phyloP scores from a whole-genome alignment of 208 protist genomes.

The Leishmania turanica region DNA sequence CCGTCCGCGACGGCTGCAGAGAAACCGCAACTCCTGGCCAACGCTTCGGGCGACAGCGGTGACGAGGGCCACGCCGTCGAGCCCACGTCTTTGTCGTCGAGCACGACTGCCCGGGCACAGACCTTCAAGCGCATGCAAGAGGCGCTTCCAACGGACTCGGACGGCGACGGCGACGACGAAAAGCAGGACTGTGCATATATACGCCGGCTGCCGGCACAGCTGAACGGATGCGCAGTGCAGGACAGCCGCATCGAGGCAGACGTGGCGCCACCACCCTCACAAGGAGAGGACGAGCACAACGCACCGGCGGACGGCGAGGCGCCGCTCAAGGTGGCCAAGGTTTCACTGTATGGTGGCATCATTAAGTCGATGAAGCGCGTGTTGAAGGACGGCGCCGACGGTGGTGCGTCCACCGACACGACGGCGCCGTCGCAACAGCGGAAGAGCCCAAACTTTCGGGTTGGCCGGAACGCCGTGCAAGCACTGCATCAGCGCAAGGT shows the following conservation, averaged over 20 bases:
- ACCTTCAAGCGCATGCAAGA: conserved; percentile 33
- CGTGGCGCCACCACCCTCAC: not conserved
- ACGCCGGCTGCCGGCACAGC: conserved; percentile 1
- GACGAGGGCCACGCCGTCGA: conserved; percentile 4
- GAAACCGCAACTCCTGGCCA: not conserved
- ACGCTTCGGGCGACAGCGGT: not conserved
- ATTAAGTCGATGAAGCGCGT: conserved; percentile 55
- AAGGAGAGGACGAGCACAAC: not conserved
- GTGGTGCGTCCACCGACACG: too few relatives aligned
- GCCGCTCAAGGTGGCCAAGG: conserved; percentile 6
- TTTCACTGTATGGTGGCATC: conserved; percentile 46
- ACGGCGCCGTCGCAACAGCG: conserved; percentile 1
- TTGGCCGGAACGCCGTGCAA: conserved; percentile 48
- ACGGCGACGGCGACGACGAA: conserved; percentile 27
- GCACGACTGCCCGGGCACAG: not conserved
- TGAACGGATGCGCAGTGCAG: not conserved
- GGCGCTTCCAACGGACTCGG: conserved; percentile 29
- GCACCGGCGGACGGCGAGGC: not conserved
- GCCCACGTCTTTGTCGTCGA: not conserved
- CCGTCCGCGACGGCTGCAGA: too few relatives aligned
- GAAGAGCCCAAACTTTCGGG: conserved; percentile 4
- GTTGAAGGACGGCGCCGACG: not conserved
- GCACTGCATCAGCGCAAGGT: conserved; percentile 41
- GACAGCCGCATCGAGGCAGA: not conserved
- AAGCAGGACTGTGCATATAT: conserved; percentile 12